Percentiles rank a stretch among this genome's conserved stretches.
Evolutionary conservation across 352 stramenopile species (phyloP).

Genomic region (Phytophthora hibernalis): DNA sequence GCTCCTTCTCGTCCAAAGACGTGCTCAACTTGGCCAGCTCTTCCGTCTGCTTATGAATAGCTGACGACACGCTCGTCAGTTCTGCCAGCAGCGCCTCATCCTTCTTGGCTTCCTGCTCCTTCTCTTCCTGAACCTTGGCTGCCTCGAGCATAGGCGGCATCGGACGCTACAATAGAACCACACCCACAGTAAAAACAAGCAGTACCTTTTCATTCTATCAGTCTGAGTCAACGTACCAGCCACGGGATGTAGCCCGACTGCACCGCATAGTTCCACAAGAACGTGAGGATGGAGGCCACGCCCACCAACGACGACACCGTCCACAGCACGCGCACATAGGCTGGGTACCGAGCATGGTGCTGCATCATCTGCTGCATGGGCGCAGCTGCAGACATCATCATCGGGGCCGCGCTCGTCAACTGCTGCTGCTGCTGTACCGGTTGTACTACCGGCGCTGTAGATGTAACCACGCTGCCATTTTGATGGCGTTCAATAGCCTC

Average conservation of each 20-base stretch:
- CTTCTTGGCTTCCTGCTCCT: slow-evolving; percentile 58
- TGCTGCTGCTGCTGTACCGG: slow-evolving; percentile 14
- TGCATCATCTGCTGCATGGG: slow-evolving; percentile 61
- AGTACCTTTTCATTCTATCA: neutral
- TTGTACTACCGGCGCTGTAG: neutral
- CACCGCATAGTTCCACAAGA: slow-evolving; percentile 81
- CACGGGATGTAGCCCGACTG: slow-evolving; percentile 74
- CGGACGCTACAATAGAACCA: slow-evolving; percentile 35
- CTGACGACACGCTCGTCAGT: slow-evolving; percentile 54
- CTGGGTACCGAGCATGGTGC: slow-evolving; percentile 46
- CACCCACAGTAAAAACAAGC: slow-evolving; percentile 3
- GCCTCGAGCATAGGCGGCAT: slow-evolving; percentile 50
- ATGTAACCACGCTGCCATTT: slow-evolving; percentile 25
- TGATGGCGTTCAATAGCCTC: slow-evolving; percentile 76
- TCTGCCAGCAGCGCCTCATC: slow-evolving; percentile 55
- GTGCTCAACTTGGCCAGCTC: slow-evolving; percentile 64
- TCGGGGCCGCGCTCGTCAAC: slow-evolving; percentile 30
- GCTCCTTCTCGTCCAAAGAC: slow-evolving; percentile 67
- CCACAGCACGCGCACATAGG: slow-evolving; percentile 71
- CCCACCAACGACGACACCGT: slow-evolving; percentile 77
- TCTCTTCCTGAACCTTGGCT: slow-evolving; percentile 56
- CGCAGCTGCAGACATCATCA: slow-evolving; percentile 58
- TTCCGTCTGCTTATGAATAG: slow-evolving; percentile 73
- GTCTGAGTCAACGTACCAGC: slow-evolving; percentile 47
- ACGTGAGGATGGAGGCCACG: slow-evolving; percentile 70